Conservation (phyloP, 164 flowering plant species). For the Chimonanthus praecox region DNA sequence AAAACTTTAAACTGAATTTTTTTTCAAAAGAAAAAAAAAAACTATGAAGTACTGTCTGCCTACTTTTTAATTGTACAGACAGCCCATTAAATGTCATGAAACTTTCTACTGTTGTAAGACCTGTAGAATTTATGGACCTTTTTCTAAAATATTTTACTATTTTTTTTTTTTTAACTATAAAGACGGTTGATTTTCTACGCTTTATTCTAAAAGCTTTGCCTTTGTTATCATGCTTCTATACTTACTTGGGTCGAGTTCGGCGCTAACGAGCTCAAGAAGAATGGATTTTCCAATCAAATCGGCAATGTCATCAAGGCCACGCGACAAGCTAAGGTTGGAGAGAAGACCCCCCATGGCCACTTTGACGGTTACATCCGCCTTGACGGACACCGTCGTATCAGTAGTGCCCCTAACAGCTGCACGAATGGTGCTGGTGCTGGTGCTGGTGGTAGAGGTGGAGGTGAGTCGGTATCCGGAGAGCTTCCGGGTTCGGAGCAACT, state of each 20-base stretch:
- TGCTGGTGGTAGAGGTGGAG: not conserved
- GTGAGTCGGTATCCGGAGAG: not conserved
- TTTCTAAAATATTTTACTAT: not conserved
- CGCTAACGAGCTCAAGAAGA: conserved; percentile 58
- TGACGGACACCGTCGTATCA: conserved; percentile 14
- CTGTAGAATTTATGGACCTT: not conserved
- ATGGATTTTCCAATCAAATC: conserved; percentile 40
- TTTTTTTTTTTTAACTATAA: not conserved
- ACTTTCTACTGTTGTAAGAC: not conserved
- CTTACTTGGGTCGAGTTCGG: conserved; percentile 67
- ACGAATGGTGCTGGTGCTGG: not conserved
- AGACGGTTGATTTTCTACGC: not conserved
- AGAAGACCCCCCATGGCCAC: conserved; percentile 30
- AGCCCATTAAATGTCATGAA: not conserved
- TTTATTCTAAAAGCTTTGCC: not conserved
- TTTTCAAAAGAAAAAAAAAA: too few species aligned
- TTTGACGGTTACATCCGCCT: conserved; percentile 42
- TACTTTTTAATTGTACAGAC: not conserved
- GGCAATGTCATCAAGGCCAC: conserved; percentile 15
- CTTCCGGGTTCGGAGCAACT: too few species aligned
- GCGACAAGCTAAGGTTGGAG: conserved; percentile 12
- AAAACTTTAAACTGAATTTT: too few species aligned
- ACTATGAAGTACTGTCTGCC: too few species aligned
- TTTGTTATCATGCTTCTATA: not conserved
- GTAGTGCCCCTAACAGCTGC: not conserved